phyloP scores from a whole-genome alignment of 2,329 filamentous ascomycete species.

The Aspergillus pseudotamarii region DNA sequence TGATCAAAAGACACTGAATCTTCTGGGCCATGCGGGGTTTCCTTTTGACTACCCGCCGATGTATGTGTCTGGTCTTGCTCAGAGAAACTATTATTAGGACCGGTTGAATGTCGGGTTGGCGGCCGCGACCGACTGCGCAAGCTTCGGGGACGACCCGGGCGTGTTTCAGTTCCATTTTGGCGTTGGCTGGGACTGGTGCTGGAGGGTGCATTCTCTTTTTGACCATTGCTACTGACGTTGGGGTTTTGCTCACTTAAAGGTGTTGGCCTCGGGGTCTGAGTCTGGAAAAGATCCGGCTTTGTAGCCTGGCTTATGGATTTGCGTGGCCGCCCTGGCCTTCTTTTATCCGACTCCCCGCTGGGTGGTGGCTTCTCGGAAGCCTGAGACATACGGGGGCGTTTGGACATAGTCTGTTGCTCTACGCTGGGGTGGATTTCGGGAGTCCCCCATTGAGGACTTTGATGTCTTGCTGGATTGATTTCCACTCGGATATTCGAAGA shows the following conservation, averaged over 20 bases:
- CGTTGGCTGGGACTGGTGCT: conserved; percentile 18
- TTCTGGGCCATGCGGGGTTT: background rate
- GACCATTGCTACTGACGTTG: conserved; percentile 18
- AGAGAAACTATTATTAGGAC: background rate
- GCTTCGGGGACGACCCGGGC: conserved; percentile 14
- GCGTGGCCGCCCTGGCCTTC: conserved; percentile 30
- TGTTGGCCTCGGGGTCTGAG: conserved; percentile 17
- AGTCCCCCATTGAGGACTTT: conserved; percentile 11
- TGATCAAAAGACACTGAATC: background rate
- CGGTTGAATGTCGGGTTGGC: conserved; percentile 10
- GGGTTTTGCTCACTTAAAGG: conserved; percentile 21
- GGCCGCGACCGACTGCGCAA: conserved; percentile 23
- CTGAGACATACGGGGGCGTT: conserved; percentile 34
- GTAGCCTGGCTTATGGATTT: conserved; percentile 28
- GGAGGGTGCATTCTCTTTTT: conserved; percentile 14
- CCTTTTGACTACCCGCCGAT: background rate
- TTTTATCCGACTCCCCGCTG: conserved; percentile 16
- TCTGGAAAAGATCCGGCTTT: conserved; percentile 16
- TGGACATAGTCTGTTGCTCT: conserved; percentile 27
- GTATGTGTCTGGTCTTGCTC: conserved; percentile 1
- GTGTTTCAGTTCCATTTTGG: conserved; percentile 7
- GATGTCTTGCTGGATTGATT: conserved; percentile 10
- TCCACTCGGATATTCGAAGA: conserved; percentile 22
- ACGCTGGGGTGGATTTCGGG: conserved; percentile 2
- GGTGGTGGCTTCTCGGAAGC: conserved; percentile 11